Conservation (phyloP, 2,329 filamentous ascomycete genomes). For the Dothistroma septosporum region DNA sequence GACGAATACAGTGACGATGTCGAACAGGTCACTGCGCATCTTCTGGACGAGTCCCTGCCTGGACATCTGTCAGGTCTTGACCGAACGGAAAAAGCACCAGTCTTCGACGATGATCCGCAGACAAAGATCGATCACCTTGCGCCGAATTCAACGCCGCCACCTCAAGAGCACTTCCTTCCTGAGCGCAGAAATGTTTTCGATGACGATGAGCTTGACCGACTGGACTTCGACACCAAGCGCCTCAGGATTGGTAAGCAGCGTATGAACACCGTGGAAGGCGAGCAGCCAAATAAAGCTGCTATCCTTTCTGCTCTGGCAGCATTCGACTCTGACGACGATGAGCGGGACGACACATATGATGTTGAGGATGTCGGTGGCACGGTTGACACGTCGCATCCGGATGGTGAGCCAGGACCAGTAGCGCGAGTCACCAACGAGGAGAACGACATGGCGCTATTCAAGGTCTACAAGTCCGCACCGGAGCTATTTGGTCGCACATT, state of each 20-base stretch:
- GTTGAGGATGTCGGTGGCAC: slow-evolving; percentile 85
- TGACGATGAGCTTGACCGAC: slow-evolving; percentile 70
- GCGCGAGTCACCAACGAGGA: slow-evolving; percentile 29
- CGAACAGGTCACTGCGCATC: slow-evolving; percentile 74
- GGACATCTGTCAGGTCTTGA: slow-evolving; percentile 62
- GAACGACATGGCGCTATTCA: slow-evolving; percentile 70
- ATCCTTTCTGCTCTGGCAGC: slow-evolving; percentile 82
- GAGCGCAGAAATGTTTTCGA: slow-evolving; percentile 72
- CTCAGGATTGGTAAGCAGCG: slow-evolving; percentile 75
- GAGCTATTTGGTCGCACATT: slow-evolving; percentile 68
- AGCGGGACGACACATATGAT: slow-evolving; percentile 96
- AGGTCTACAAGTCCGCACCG: slow-evolving; percentile 61
- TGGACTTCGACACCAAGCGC: slow-evolving; percentile 62
- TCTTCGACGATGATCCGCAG: slow-evolving; percentile 24
- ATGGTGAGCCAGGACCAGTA: slow-evolving; percentile 51
- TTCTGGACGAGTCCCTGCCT: slow-evolving; percentile 74
- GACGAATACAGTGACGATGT: slow-evolving; percentile 74
- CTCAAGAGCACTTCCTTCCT: slow-evolving; percentile 40
- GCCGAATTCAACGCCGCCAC: slow-evolving; percentile 55
- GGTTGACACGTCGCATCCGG: slow-evolving; percentile 60
- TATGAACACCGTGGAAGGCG: slow-evolving; percentile 48
- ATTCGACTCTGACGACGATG: slow-evolving; percentile 92
- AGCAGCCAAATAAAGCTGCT: slow-evolving; percentile 72
- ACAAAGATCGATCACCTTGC: slow-evolving; percentile 43
- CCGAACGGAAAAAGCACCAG: slow-evolving; percentile 59